These are phyloP conservation scores for Amanita molliuscula DNA, from an alignment of 768 basidiomycete species.

Conservation along the genomic window DNA sequence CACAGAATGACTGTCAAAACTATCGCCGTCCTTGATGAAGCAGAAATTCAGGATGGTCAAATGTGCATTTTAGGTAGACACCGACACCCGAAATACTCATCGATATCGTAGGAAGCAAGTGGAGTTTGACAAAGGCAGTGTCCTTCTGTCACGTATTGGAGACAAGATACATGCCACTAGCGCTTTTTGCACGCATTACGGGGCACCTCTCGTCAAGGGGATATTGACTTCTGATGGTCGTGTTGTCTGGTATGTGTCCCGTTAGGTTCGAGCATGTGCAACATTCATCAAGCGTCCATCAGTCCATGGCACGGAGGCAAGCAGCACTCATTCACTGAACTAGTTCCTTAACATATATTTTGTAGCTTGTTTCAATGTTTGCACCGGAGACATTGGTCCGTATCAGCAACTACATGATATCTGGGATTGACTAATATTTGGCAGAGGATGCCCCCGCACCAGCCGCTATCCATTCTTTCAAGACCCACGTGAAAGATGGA, in stretches of 20 bases:
- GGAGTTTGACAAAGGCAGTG: conserved; percentile 65
- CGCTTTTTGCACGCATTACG: conserved; percentile 87
- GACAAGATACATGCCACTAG: conserved; percentile 71
- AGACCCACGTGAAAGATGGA: conserved; percentile 51
- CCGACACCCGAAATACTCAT: not conserved
- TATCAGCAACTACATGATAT: conserved; percentile 5
- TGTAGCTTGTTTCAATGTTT: conserved; percentile 79
- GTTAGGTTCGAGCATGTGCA: not conserved
- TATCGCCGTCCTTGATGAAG: conserved; percentile 45
- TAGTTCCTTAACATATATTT: not conserved
- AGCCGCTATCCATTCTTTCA: conserved; percentile 69
- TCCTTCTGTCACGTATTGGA: conserved; percentile 67
- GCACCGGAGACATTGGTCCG: conserved; percentile 72
- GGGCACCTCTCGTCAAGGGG: conserved; percentile 79
- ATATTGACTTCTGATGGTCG: conserved; percentile 70
- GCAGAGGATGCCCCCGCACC: conserved; percentile 87
- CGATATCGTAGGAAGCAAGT: conserved; percentile 62
- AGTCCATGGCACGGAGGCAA: conserved; percentile 86
- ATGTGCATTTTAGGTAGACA: conserved; percentile 27
- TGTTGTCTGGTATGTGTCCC: conserved; percentile 55
- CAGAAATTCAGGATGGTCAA: conserved; percentile 55
- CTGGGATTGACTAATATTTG: not conserved
- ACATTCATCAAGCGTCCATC: not conserved
- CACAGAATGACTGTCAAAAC: conserved; percentile 37
- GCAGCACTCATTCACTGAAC: conserved; percentile 6